Conservation (phyloP, 1,284 basidiomycete species). For the Cryptococcus sp. region DNA sequence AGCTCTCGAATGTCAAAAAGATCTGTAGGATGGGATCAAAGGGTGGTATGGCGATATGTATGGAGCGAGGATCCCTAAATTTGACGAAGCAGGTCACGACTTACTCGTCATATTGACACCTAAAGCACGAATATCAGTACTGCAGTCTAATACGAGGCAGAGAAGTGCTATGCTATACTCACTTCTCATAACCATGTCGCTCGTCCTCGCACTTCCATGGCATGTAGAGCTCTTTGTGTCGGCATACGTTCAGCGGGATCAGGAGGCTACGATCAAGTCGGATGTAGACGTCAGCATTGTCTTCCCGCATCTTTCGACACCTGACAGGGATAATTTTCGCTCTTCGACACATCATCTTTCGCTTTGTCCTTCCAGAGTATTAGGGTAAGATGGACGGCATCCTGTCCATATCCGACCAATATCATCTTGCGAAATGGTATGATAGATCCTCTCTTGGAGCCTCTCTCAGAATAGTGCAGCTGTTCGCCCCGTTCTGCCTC, state of each 20-base stretch:
- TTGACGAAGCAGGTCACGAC: slow-evolving; percentile 33
- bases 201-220: slow-evolving; percentile 84
- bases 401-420: too few species aligned
- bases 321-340: too few species aligned
- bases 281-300: background rate
- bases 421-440: too few species aligned
- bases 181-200: slow-evolving; percentile 72
- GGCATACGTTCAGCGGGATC: slow-evolving; percentile 80
- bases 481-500: too few species aligned
- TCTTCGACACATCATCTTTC: too few species aligned
- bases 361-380: too few species aligned
- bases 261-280: slow-evolving; percentile 59
- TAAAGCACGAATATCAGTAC: slow-evolving; percentile 39
- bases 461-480: too few species aligned
- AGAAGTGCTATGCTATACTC: slow-evolving; percentile 46
- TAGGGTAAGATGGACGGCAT: too few species aligned
- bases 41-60: background rate
- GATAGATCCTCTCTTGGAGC: too few species aligned
- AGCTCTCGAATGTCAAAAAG: background rate
- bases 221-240: slow-evolving; percentile 68
- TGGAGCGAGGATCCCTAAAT: background rate
- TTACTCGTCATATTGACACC: slow-evolving; percentile 88
- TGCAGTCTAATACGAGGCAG: background rate
- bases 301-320: too few species aligned
- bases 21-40: background rate